phyloP scores from a whole-genome alignment of 1,284 basidiomycete species.

The Fomitopsis schrenkii region DNA sequence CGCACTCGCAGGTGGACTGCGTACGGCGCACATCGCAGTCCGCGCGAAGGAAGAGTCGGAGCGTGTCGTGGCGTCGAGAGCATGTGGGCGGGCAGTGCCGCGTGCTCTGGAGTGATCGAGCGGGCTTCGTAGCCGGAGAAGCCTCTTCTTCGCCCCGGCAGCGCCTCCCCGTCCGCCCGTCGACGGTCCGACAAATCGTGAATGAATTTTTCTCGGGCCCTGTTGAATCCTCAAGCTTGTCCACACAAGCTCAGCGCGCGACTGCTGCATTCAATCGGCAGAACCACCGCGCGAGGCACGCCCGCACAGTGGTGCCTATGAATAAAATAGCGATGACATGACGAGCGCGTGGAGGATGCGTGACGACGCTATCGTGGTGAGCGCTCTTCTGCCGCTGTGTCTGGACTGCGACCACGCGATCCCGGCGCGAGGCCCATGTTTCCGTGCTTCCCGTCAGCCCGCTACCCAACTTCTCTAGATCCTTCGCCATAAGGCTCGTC shows the following conservation, averaged over 20 bases:
- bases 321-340: background rate
- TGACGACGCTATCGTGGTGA: background rate
- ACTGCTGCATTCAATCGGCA: background rate
- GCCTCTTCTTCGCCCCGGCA: background rate
- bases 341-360: too few relatives aligned
- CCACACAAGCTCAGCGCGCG: too few relatives aligned
- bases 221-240: background rate
- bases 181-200: too few relatives aligned
- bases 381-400: background rate
- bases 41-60: too few relatives aligned
- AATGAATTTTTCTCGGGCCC: background rate
- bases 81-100: background rate
- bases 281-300: background rate
- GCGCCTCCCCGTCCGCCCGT: background rate
- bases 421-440: background rate
- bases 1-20: too few relatives aligned
- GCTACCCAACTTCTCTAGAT: background rate
- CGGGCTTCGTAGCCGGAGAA: background rate
- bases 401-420: background rate
- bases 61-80: background rate
- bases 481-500: background rate
- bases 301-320: too few relatives aligned
- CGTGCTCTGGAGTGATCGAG: background rate
- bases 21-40: too few relatives aligned
- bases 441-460: background rate